phyloP scores from a whole-genome alignment of 2,329 filamentous ascomycete genomes.

The Ophiostoma montium region DNA sequence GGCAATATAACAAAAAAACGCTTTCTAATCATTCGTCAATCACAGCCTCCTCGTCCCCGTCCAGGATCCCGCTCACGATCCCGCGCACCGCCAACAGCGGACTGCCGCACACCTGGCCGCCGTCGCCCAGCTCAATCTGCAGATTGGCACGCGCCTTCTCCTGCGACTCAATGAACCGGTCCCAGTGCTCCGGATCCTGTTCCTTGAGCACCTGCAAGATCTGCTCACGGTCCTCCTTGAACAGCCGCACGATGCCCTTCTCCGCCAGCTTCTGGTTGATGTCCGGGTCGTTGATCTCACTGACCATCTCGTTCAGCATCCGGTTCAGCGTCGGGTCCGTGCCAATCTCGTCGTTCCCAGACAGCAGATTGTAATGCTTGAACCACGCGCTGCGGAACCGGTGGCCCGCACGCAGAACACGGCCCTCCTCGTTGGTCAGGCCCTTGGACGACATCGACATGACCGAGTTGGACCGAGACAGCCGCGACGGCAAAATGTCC shows the following conservation, averaged over 20 bases:
- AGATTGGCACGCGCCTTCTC: slow-evolving; percentile 43
- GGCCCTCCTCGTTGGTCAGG: slow-evolving; percentile 43
- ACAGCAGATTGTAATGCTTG: slow-evolving; percentile 36
- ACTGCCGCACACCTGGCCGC: slow-evolving; percentile 1
- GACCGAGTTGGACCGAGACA: slow-evolving; percentile 38
- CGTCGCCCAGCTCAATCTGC: slow-evolving; percentile 14
- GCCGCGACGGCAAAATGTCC: slow-evolving; percentile 26
- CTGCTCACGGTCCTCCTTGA: slow-evolving; percentile 42
- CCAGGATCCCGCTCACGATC: too few relatives aligned
- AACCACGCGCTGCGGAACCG: slow-evolving; percentile 40
- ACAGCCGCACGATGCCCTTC: slow-evolving; percentile 46
- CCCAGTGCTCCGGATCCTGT: slow-evolving; percentile 53
- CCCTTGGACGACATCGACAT: slow-evolving; percentile 35
- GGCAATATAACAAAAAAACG: background rate
- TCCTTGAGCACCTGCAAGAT: slow-evolving; percentile 37
- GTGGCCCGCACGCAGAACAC: slow-evolving; percentile 40
- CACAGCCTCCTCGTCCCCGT: slow-evolving; percentile 4
- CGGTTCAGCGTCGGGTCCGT: slow-evolving; percentile 35
- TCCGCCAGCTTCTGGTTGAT: slow-evolving; percentile 37
- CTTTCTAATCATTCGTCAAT: slow-evolving; percentile 1
- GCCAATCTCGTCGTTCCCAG: slow-evolving; percentile 33
- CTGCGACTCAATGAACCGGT: slow-evolving; percentile 46
- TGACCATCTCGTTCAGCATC: slow-evolving; percentile 47
- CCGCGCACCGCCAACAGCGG: background rate
- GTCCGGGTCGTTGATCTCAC: slow-evolving; percentile 46